These are phyloP conservation scores for Alternaria viburni DNA, from an alignment of 2,329 filamentous ascomycete genomes.

Conservation along the genomic window DNA sequence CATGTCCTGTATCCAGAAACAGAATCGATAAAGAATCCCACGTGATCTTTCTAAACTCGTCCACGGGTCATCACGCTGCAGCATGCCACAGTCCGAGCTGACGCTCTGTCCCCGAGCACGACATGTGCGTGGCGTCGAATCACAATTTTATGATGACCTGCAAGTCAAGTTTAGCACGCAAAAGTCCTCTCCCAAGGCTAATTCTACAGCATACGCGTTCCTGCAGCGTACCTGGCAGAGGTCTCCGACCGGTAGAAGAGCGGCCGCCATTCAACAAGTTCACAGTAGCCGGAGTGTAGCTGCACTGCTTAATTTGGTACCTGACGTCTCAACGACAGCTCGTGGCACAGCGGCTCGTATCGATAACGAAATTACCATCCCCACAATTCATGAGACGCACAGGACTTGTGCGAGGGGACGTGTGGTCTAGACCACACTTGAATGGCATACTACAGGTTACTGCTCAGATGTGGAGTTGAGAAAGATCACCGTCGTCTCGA, in stretches of 20 bases:
- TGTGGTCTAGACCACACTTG: conserved; percentile 4
- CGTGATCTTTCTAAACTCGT: neutral
- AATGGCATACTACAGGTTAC: neutral
- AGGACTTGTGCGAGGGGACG: neutral
- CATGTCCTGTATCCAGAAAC: neutral
- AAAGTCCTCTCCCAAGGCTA: neutral
- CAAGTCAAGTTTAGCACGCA: neutral
- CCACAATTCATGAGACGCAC: conserved; percentile 6
- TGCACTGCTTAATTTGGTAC: neutral
- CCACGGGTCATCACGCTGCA: neutral
- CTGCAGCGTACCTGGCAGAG: neutral
- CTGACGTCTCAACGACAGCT: neutral
- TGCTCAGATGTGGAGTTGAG: neutral
- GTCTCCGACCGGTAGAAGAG: neutral
- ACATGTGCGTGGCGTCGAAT: neutral
- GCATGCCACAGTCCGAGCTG: neutral
- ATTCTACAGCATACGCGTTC: neutral
- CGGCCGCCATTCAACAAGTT: neutral
- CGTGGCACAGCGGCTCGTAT: neutral
- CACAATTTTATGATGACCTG: neutral
- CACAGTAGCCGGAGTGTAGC: neutral
- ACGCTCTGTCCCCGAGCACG: neutral
- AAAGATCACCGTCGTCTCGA: neutral
- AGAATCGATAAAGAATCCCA: neutral
- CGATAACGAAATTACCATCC: neutral